Evolutionary conservation across 306 rosid species (phyloP).

Genomic region (Malus fusca): DNA sequence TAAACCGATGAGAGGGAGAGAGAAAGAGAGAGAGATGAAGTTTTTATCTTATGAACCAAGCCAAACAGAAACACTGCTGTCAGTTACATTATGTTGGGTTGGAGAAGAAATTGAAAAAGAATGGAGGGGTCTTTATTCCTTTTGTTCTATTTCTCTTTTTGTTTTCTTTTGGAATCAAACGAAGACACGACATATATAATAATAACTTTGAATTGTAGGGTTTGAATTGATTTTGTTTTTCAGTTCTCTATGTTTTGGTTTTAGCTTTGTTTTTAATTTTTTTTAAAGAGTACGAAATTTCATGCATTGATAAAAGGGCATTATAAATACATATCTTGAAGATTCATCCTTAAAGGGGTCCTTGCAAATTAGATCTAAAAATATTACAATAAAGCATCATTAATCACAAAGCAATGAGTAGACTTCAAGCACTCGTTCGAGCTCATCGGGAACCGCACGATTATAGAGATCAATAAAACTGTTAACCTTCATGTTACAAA

Average conservation of each 20-base stretch:
- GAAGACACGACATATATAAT: slow-evolving; percentile 40
- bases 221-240: slow-evolving; percentile 34
- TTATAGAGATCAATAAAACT: too few relatives aligned
- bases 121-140: slow-evolving; percentile 11
- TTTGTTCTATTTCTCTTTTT: background rate
- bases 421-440: too few relatives aligned
- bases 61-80: background rate
- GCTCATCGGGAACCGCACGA: too few relatives aligned
- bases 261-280: too few relatives aligned
- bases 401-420: too few relatives aligned
- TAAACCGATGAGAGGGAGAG: background rate
- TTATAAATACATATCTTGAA: too few relatives aligned
- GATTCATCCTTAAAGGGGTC: too few relatives aligned
- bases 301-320: too few relatives aligned
- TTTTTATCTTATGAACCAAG: slow-evolving; percentile 24
- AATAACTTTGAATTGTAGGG: slow-evolving; percentile 40
- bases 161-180: slow-evolving; percentile 38
- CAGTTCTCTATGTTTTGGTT: slow-evolving; percentile 5
- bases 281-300: too few relatives aligned
- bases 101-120: slow-evolving; percentile 1
- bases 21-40: background rate
- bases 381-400: too few relatives aligned
- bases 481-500: too few relatives aligned
- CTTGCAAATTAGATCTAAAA: too few relatives aligned
- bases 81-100: slow-evolving; percentile 22